Evolutionary conservation across 768 basidiomycete genomes (phyloP).

Genomic region (Leucosporidium creatinivorum): DNA sequence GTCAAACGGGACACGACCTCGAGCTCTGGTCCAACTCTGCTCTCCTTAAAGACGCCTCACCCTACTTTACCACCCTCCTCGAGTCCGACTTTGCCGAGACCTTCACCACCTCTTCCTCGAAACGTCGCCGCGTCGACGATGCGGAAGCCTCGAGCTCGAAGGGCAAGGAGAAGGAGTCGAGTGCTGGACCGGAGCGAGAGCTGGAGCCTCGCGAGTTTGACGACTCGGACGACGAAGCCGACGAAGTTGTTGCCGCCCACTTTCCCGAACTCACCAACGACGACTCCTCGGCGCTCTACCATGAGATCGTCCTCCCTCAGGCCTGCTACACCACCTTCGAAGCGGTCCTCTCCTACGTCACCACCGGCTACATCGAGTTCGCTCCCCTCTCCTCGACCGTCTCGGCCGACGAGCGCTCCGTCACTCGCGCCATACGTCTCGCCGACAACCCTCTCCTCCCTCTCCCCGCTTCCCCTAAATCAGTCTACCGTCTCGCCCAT

Average conservation of each 20-base stretch:
- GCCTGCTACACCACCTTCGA: conserved; percentile 9
- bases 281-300: neutral
- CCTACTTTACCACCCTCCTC: conserved; percentile 10
- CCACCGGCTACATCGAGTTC: conserved; percentile 3
- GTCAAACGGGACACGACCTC: neutral
- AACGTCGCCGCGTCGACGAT: neutral
- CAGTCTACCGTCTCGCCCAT: conserved; percentile 20
- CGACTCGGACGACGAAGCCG: conserved; percentile 18
- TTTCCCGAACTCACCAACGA: neutral
- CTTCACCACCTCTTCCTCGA: neutral
- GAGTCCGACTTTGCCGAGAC: neutral
- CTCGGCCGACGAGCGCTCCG: neutral
- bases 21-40: conserved; percentile 12
- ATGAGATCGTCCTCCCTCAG: neutral
- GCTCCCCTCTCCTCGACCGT: neutral
- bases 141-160: neutral
- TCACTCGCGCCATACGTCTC: neutral
- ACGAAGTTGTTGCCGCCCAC: neutral
- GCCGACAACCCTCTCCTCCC: neutral
- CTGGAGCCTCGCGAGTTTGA: neutral
- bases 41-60: neutral
- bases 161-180: neutral
- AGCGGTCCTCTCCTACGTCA: conserved; percentile 9
- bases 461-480: conserved; percentile 13
- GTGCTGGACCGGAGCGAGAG: neutral